Evolutionary conservation across 2,329 filamentous ascomycete genomes (phyloP), one percentile per base, ranked within the genome.

Genomic region (Ceratocystis papillata): DNA sequence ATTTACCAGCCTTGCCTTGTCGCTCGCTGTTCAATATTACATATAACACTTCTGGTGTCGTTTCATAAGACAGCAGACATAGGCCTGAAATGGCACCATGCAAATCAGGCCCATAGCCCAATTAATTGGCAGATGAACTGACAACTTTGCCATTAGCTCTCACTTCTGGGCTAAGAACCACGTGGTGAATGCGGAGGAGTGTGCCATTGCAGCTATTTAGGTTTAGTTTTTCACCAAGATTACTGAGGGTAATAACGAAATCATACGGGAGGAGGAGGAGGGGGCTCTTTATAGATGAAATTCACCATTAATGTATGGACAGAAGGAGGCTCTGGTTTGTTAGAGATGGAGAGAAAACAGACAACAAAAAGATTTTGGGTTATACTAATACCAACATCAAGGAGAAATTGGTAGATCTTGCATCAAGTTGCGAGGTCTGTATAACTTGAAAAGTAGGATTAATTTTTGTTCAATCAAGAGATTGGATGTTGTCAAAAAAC

Each of bases 21-120:
- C 22, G 22, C 48, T 10, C 10, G 22, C 48, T 10, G 48, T n/a
- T 15, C 48, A 22, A 53, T 53, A 53, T 53, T 53, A 28, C 48
- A 53, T 22, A 61, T 25, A 12, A 17, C 15, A 62, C 37, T 62
- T 7, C 28, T 37, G 17, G 5, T 8, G 28, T 59, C 15, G 55
- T 59, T 59, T 59, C 55, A 59, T 59, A 57, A 57, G 50, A 64
- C 63, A 50, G 50, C 63, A 59, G 48, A 64, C 63, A 64, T 55
- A 37, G 37, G 12, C 48, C 22, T 37, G 37, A 46, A 59, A 64
- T 64, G 63, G 63, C 63, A 59, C 63, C 46, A 64, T 64, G 63
- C 48, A 44, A 64, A 45, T 30, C 63, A 64, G 37, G 30, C 50
- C 37, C 33, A 37, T 15, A 50, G 63, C 63, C 50, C 33, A 46